Conservation (phyloP, 345 rosid species). For the Iberis pinnata region DNA sequence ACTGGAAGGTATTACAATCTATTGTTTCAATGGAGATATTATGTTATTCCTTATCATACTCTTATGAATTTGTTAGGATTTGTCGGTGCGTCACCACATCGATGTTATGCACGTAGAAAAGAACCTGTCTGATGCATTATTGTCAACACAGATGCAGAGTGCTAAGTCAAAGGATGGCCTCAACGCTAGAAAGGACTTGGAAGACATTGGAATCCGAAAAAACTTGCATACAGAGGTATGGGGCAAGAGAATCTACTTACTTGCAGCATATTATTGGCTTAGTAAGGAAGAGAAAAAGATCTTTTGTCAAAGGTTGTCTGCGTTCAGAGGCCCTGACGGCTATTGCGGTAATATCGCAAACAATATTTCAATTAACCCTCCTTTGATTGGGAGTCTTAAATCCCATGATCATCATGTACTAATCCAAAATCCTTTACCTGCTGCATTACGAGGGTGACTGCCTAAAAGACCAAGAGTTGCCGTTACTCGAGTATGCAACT, state of each 20-base stretch:
- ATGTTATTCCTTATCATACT: too few species aligned
- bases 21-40: too few species aligned
- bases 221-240: not conserved
- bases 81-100: not conserved
- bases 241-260: not conserved
- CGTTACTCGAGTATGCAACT: not conserved
- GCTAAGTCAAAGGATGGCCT: not conserved
- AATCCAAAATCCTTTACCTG: not conserved
- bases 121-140: not conserved
- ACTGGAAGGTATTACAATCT: not conserved
- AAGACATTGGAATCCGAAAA: not conserved
- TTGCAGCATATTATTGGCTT: not conserved
- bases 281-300: not conserved
- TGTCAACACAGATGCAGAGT: not conserved
- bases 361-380: not conserved
- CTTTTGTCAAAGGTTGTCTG: not conserved
- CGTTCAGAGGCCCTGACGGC: not conserved
- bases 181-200: not conserved
- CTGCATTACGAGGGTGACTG: not conserved
- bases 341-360: not conserved
- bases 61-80: not conserved
- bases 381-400: not conserved
- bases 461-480: not conserved
- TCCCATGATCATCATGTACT: not conserved
- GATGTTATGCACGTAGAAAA: conserved; percentile 1